A percentile compares a stretch with the other conserved stretches of the same genome.
phyloP scores from a whole-genome alignment of 2,329 filamentous ascomycete species.

The Ophiostoma himal-ulmi region DNA sequence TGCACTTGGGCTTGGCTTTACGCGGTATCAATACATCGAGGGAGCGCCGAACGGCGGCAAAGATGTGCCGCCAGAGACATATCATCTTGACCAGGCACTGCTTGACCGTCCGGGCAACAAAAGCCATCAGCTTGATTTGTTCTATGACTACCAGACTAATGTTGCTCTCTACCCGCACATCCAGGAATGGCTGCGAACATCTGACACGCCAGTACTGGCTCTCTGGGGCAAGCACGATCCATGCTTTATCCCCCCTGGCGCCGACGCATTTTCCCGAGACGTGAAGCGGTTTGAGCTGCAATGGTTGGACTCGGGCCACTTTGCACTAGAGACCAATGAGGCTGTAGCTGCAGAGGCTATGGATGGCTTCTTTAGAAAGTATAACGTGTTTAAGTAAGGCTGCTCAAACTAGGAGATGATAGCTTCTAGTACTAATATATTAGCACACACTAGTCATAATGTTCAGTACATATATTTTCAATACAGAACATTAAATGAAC shows the following conservation, averaged over 20 bases:
- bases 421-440: not conserved
- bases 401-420: not conserved
- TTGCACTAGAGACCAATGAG: conserved; percentile 41
- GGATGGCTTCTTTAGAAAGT: conserved; percentile 30
- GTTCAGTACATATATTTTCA: too few relatives aligned
- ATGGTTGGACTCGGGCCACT: conserved; percentile 52
- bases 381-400: conserved; percentile 26
- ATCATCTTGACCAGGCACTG: conserved; percentile 47
- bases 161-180: conserved; percentile 48
- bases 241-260: conserved; percentile 46
- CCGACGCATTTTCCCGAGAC: conserved; percentile 50
- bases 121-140: conserved; percentile 51
- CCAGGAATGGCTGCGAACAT: conserved; percentile 49
- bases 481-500: not conserved
- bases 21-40: conserved; percentile 41
- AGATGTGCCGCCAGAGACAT: conserved; percentile 41
- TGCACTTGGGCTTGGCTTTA: conserved; percentile 37
- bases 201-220: conserved; percentile 46
- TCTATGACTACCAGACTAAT: conserved; percentile 54
- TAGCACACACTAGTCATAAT: too few relatives aligned
- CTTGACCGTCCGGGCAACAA: conserved; percentile 43
- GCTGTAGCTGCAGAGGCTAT: conserved; percentile 30
- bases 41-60: conserved; percentile 34
- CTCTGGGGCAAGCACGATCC: conserved; percentile 54
- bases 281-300: conserved; percentile 42